Conservation (phyloP, 129 eudicot species). For the Ambrosia trifida region DNA sequence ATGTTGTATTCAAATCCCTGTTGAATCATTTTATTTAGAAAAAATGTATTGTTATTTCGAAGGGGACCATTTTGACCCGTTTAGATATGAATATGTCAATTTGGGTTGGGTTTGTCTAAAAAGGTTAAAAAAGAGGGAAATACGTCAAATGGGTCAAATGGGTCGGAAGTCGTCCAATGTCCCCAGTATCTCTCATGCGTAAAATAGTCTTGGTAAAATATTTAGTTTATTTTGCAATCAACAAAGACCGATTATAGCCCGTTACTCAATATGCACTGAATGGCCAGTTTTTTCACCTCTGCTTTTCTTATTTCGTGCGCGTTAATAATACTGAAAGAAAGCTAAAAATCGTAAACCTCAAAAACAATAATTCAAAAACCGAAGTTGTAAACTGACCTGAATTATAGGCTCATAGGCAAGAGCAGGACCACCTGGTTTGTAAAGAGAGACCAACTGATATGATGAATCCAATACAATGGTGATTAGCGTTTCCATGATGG, state of each 20-base stretch:
- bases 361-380: not conserved
- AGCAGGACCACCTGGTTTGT: constrained; percentile 91
- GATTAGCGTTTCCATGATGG: constrained; percentile 71
- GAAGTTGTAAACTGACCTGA: constrained; percentile 51
- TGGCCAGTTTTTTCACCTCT: not conserved
- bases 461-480: constrained; percentile 80
- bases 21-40: not conserved
- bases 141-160: not conserved
- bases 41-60: not conserved
- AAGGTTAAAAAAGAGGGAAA: not conserved
- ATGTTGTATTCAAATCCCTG: not conserved
- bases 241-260: not conserved
- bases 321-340: not conserved
- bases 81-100: not conserved
- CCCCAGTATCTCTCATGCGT: not conserved
- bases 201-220: not conserved
- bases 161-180: not conserved
- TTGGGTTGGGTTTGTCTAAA: not conserved
- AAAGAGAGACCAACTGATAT: constrained; percentile 72
- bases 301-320: not conserved
- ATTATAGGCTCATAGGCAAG: constrained; percentile 60
- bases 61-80: not conserved
- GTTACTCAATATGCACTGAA: not conserved
- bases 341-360: not conserved
- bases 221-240: not conserved